Percentiles rank a stretch among this genome's conserved stretches.
phyloP scores from a whole-genome alignment of 257 asterid species.

The Solanum lignicaule region DNA sequence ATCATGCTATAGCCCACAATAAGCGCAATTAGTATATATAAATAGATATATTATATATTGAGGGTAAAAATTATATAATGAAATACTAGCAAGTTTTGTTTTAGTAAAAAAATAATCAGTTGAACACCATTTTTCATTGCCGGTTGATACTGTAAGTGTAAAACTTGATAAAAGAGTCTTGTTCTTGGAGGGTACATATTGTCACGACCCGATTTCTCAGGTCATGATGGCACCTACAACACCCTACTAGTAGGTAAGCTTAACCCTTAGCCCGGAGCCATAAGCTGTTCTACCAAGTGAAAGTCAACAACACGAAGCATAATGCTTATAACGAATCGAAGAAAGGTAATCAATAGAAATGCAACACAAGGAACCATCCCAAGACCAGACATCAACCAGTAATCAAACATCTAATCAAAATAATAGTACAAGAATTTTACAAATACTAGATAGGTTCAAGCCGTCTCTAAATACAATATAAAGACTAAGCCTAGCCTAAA shows the following conservation, averaged over 20 bases:
- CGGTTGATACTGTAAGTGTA: background rate
- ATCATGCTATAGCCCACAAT: background rate
- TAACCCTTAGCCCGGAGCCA: background rate
- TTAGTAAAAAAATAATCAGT: too few relatives aligned
- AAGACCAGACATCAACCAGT: too few relatives aligned
- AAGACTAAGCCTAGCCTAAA: too few relatives aligned
- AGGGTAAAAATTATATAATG: background rate
- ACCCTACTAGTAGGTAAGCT: background rate
- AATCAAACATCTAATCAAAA: too few relatives aligned
- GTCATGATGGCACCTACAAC: background rate
- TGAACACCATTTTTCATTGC: background rate
- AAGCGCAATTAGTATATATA: too few relatives aligned
- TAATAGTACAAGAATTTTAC: too few relatives aligned
- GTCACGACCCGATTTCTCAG: background rate
- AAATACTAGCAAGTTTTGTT: too few relatives aligned
- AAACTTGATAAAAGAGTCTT: background rate
- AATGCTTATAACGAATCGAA: too few relatives aligned
- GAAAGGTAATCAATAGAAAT: too few relatives aligned
- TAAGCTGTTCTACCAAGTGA: background rate
- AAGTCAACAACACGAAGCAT: background rate
- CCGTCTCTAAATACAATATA: too few relatives aligned
- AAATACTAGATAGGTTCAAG: too few relatives aligned
- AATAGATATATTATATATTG: background rate
- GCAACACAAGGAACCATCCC: too few relatives aligned
- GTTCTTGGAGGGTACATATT: background rate